Base-by-base conservation (phyloP, 1,284 basidiomycete species). In the Ganoderma meredithae region DNA sequence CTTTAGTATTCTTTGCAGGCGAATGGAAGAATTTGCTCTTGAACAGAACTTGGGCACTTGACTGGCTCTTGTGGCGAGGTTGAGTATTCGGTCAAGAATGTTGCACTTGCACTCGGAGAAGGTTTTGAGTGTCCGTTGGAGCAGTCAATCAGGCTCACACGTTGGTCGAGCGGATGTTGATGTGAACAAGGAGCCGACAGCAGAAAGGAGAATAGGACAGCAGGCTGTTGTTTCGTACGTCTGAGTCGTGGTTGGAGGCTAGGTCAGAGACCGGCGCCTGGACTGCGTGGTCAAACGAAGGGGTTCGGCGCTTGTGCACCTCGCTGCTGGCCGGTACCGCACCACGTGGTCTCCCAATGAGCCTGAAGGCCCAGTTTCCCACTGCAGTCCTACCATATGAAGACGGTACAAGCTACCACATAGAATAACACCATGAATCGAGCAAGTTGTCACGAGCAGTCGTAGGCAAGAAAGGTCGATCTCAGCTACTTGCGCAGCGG, bases 191-290 rank as follows among this genome's bases (percentile, higher is more conserved):
- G 25, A 55, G 52, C 27, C n/a, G 22, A 25, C 47, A 22, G 22
- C 12, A 49, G 47, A 49, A 25, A 55, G 27, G 13, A 55, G 6
- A 17, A 33, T 27, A 55, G 52, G 52, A 31, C 31, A 55, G 52
- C 27, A 55, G 31, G 52, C 52, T 55, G 52, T 22, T 55, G 52
- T 55, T 55, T 33, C 52, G 52, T 31, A 31, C 25, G 22, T 22
- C 47, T 22, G 47, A 9, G 27, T 55, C 31, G 52, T 31, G 47
- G 47, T 49, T 9, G n/a, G 22, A 49, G 47, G 47, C 12, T 12
- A 41, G 41, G 41, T 41, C 41, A 31, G 27, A 31, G 27, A 31
- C 27, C 27, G 27, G 27, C 27, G 27, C 27, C 27, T 31, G 27
- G 27, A 3, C 27, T 31, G 27, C 27, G 27, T 31, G 27, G 27